A percentile compares a stretch with the other conserved stretches of the same genome.
Conservation (phyloP, 768 basidiomycete genomes). For the Lenzites betulinus region DNA sequence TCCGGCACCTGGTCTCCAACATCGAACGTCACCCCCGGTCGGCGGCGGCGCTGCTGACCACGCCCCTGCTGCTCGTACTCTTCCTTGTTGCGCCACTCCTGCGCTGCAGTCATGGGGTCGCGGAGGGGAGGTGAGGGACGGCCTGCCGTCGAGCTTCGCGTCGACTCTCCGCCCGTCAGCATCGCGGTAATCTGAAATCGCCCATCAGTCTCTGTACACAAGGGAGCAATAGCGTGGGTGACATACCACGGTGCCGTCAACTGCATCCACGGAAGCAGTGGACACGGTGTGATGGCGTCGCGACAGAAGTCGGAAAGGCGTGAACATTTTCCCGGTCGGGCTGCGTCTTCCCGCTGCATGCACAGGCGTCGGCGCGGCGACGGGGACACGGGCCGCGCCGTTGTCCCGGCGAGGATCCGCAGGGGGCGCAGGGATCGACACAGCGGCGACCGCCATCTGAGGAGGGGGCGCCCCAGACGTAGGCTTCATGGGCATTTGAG, state of each 20-base stretch:
- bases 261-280: conserved; percentile 73
- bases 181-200: conserved; percentile 62
- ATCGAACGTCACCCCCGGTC: conserved; percentile 40
- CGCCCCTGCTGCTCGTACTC: conserved; percentile 51
- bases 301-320: conserved; percentile 63
- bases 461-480: conserved; percentile 6
- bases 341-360: conserved; percentile 31
- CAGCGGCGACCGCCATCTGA: conserved; percentile 7
- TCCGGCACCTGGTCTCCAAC: conserved; percentile 31
- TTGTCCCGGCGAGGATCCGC: conserved; percentile 15
- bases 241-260: conserved; percentile 77
- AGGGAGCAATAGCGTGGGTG: background rate
- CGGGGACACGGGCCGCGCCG: conserved; percentile 23
- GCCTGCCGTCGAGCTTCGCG: conserved; percentile 58
- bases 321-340: conserved; percentile 51
- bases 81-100: conserved; percentile 71
- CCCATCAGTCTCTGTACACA: conserved; percentile 1
- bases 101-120: conserved; percentile 64
- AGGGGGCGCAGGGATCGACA: conserved; percentile 15
- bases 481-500: background rate
- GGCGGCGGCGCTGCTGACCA: conserved; percentile 29
- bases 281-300: conserved; percentile 71
- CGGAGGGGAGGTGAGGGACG: conserved; percentile 59
- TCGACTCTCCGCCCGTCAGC: conserved; percentile 72
- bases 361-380: conserved; percentile 35